A percentile compares a stretch with the other conserved stretches of the same genome.
Evolutionary conservation across 345 rosid genomes (phyloP).

Genomic region (Arabidopsis arenosa): DNA sequence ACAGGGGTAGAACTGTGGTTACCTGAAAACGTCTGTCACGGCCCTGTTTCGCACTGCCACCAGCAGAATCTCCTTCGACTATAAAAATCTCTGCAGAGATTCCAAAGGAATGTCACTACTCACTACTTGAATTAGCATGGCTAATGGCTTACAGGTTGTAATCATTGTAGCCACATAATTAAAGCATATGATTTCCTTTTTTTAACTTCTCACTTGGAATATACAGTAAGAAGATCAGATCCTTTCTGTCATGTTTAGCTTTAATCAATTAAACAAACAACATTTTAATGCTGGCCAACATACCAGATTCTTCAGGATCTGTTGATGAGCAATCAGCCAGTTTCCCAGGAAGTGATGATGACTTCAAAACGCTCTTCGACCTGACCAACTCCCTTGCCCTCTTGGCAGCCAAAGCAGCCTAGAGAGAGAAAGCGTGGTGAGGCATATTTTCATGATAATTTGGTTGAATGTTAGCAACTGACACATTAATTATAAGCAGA

Average conservation of each 20-base stretch:
- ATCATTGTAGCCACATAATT: not conserved
- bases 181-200: conserved; percentile 7
- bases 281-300: conserved; percentile 19
- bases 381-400: conserved; percentile 97
- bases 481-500: not conserved
- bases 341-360: conserved; percentile 99
- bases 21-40: conserved; percentile 99
- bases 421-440: conserved; percentile 36
- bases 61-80: conserved; percentile 99
- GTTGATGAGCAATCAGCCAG: conserved; percentile 95
- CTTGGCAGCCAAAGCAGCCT: conserved; percentile 99
- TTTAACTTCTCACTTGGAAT: conserved; percentile 1
- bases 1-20: conserved; percentile 34
- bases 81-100: conserved; percentile 81
- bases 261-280: conserved; percentile 4
- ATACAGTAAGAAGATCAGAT: not conserved
- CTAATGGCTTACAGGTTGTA: conserved; percentile 5
- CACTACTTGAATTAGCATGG: conserved; percentile 27
- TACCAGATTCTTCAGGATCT: conserved; percentile 95
- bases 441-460: conserved; percentile 16
- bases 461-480: conserved; percentile 23
- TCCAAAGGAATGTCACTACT: conserved; percentile 33
- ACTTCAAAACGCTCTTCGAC: conserved; percentile 82
- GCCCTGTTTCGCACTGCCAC: conserved; percentile 99
- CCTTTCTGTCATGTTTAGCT: conserved; percentile 9